These are phyloP conservation scores for Neofusicoccum laricinum DNA, from an alignment of 2,329 filamentous ascomycete genomes.

Conservation along the genomic window DNA sequence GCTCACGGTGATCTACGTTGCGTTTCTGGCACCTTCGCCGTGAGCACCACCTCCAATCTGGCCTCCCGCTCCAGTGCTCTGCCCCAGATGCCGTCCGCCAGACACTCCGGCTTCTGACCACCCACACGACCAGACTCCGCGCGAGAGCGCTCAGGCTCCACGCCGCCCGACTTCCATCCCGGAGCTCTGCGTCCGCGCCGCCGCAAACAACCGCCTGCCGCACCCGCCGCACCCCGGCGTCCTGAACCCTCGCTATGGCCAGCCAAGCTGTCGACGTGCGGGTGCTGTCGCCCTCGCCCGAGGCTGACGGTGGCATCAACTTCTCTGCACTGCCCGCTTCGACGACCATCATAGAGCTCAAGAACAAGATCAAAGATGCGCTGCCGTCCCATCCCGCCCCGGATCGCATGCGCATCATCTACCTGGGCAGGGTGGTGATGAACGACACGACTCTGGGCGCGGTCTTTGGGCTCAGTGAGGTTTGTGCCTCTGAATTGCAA, in stretches of 20 bases:
- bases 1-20: slow-evolving; percentile 9
- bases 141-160: neutral
- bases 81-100: neutral
- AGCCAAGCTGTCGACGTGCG: slow-evolving; percentile 32
- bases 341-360: slow-evolving; percentile 52
- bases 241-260: slow-evolving; percentile 14
- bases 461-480: slow-evolving; percentile 44
- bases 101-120: neutral
- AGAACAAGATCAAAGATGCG: slow-evolving; percentile 48
- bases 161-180: slow-evolving; percentile 17
- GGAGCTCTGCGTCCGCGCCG: neutral
- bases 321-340: slow-evolving; percentile 31
- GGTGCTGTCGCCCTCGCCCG: slow-evolving; percentile 38
- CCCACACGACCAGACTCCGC: neutral
- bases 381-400: slow-evolving; percentile 40
- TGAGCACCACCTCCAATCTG: neutral
- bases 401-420: slow-evolving; percentile 56
- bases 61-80: neutral
- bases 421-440: slow-evolving; percentile 53
- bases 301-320: slow-evolving; percentile 33
- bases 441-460: slow-evolving; percentile 48
- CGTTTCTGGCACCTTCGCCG: slow-evolving; percentile 7
- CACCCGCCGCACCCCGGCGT: slow-evolving; percentile 27
- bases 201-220: slow-evolving; percentile 23
- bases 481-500: neutral